Evolutionary conservation across 257 asterid species (phyloP).

Genomic region (Nemophila menziesii): DNA sequence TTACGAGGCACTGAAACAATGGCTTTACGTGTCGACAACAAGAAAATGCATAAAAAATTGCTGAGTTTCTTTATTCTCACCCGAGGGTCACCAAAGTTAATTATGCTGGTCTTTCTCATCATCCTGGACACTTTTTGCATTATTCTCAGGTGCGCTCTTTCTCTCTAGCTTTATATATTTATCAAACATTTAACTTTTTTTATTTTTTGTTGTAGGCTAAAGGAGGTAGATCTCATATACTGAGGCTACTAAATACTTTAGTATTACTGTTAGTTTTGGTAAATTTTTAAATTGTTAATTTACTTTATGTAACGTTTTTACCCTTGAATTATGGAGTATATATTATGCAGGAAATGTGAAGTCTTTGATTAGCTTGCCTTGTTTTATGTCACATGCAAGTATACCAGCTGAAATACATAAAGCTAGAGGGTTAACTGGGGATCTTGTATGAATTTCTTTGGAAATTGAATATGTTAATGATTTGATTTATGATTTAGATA

Average conservation of each 20-base stretch:
- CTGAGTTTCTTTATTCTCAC: conserved; percentile 67
- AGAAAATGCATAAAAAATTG: conserved; percentile 85
- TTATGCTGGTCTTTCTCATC: conserved; percentile 65
- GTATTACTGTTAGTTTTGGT: conserved; percentile 85
- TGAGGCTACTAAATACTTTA: conserved; percentile 67
- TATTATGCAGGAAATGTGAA: conserved; percentile 61
- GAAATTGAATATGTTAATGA: conserved; percentile 72
- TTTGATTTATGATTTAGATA: conserved; percentile 62
- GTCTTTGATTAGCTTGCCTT: conserved; percentile 73
- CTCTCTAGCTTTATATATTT: background rate
- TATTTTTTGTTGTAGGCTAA: conserved; percentile 46
- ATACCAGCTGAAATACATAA: conserved; percentile 60
- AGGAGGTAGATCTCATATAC: conserved; percentile 90
- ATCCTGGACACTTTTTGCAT: conserved; percentile 66
- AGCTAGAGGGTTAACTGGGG: conserved; percentile 62
- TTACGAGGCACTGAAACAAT: conserved; percentile 84
- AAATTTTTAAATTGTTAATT: conserved; percentile 18
- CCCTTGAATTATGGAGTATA: too few species aligned
- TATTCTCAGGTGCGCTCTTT: conserved; percentile 59
- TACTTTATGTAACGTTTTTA: background rate
- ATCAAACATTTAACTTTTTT: too few species aligned
- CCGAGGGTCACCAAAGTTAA: conserved; percentile 61
- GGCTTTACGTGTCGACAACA: conserved; percentile 86
- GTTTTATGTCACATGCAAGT: conserved; percentile 77
- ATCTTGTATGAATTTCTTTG: conserved; percentile 67